Evolutionary conservation across 352 stramenopile species (phyloP), one percentile per base, ranked within the genome.

Genomic region (Peronospora destructor): DNA sequence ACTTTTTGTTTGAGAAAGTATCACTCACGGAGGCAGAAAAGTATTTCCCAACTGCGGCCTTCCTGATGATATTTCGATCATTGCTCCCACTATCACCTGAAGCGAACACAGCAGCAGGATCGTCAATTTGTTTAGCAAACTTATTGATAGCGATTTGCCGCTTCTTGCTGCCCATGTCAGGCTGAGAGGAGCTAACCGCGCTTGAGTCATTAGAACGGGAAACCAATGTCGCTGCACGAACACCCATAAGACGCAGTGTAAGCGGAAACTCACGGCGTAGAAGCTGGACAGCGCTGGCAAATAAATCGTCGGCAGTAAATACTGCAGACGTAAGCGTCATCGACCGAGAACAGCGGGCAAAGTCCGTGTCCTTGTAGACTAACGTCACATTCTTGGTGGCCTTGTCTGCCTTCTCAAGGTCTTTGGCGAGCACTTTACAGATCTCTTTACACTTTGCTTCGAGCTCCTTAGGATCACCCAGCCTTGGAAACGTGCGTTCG

Each of bases 331-430:
- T 51, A 6, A 76, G 65, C 12, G 68, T 81, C 23, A 77, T 56
- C 1, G 79, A 81, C 4, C 76, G 66, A 13, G 72, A 78, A n/a
- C 60, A 60, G 28, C 84, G 61, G 0, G 60, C 70, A 47, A 87
- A 90, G 25, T 84, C 62, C 2, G 71, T 66, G 45, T 75, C 70
- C 49, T 90, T 90, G 61, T 84, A 74, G 49, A 87, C 82, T 26
- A 90, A 61, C 17, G 79, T 86, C 45, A 90, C 57, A 23, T 73
- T 85, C 41, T 71, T 78, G 3, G 66, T 61, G 9, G 67, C 71
- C 16, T 68, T 72, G 2, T 45, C 39, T 11, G 62, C 68, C 33
- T 71, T 56, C 4, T 68, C 50, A 17, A 92, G 61, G 26, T 92
- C 82, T n/a, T 53, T 32, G 0, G 73, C 66, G 0, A 92, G 64